Conservation (phyloP, 257 asterid genomes). For the Knoxia roxburghii region DNA sequence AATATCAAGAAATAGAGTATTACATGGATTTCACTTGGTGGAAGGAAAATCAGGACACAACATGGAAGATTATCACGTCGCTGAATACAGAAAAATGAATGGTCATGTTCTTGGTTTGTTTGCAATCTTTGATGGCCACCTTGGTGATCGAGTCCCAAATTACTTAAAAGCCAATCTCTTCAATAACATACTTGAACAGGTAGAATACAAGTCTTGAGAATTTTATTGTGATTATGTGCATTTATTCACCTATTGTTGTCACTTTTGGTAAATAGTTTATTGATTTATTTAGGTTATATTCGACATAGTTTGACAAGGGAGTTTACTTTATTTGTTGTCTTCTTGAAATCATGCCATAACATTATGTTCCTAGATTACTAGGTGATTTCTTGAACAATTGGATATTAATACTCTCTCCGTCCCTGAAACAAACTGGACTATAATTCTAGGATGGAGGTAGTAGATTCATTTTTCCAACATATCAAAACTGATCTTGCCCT, state of each 20-base stretch:
- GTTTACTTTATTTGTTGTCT: not conserved
- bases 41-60: conserved; percentile 76
- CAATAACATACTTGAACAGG: conserved; percentile 69
- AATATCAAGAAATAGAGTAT: conserved; percentile 39
- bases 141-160: conserved; percentile 68
- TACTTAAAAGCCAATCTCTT: conserved; percentile 63
- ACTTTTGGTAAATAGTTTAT: not conserved
- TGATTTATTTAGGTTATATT: not conserved
- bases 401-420: no score
- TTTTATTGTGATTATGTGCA: not conserved
- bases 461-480: not conserved
- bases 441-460: no score
- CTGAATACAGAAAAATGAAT: conserved; percentile 51
- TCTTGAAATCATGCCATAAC: not conserved
- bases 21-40: conserved; percentile 68
- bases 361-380: not conserved
- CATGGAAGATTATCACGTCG: conserved; percentile 83
- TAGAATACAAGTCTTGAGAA: conserved; percentile 11
- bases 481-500: not conserved
- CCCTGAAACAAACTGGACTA: no score
- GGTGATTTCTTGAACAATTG: not conserved
- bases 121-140: conserved; percentile 73
- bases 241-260: not conserved
- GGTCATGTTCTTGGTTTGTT: conserved; percentile 68
- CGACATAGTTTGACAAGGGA: not conserved